These are phyloP conservation scores for Aphanocladium album DNA, from an alignment of 2,329 filamentous ascomycete genomes.

Conservation along the genomic window DNA sequence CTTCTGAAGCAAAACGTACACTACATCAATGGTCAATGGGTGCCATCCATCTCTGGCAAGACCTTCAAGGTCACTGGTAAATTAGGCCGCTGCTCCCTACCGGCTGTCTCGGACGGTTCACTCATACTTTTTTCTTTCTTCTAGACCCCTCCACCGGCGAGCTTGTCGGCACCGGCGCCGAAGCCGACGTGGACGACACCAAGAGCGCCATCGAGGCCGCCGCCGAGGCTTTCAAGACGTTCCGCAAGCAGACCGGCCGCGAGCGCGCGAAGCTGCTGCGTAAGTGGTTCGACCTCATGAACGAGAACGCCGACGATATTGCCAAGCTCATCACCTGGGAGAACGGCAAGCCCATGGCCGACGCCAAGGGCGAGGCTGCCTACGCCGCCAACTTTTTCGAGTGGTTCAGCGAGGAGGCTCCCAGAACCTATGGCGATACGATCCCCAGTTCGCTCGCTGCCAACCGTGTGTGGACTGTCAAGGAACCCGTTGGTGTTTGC, in stretches of 20 bases:
- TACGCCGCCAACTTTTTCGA: slow-evolving; percentile 74
- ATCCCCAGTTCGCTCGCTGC: slow-evolving; percentile 65
- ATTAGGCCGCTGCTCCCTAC: slow-evolving; percentile 1
- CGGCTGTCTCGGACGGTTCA: not conserved
- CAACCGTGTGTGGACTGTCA: slow-evolving; percentile 72
- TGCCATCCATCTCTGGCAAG: slow-evolving; percentile 77
- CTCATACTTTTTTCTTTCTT: not conserved
- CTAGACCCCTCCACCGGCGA: slow-evolving; percentile 78
- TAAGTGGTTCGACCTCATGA: slow-evolving; percentile 76
- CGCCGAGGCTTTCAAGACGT: slow-evolving; percentile 65
- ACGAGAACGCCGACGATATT: slow-evolving; percentile 74
- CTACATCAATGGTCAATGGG: slow-evolving; percentile 93
- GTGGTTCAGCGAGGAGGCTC: slow-evolving; percentile 79
- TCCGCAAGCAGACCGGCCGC: slow-evolving; percentile 66
- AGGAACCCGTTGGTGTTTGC: slow-evolving; percentile 80
- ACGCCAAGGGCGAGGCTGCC: slow-evolving; percentile 65
- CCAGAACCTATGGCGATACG: slow-evolving; percentile 66
- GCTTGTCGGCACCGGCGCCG: slow-evolving; percentile 76
- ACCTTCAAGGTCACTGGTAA: slow-evolving; percentile 80
- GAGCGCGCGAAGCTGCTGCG: slow-evolving; percentile 69
- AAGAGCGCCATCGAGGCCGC: slow-evolving; percentile 81
- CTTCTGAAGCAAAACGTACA: slow-evolving; percentile 77
- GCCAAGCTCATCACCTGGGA: slow-evolving; percentile 83
- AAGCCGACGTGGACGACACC: slow-evolving; percentile 75
- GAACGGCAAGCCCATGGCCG: slow-evolving; percentile 78